A percentile compares a stretch with the other conserved stretches of the same genome.
Conservation (phyloP, 2,329 filamentous ascomycete species). For the Fusarium falciforme region DNA sequence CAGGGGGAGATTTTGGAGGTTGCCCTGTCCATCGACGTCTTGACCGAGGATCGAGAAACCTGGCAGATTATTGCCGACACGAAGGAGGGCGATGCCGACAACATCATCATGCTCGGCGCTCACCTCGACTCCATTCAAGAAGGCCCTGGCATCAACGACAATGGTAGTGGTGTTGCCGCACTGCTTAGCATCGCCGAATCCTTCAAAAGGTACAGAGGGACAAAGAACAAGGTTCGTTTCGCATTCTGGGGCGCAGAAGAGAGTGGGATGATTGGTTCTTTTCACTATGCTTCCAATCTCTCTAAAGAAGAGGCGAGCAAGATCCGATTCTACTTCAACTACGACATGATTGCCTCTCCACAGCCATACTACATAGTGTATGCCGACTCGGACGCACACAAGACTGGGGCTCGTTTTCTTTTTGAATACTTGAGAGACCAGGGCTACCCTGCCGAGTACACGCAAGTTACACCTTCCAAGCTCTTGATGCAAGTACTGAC, state of each 20-base stretch:
- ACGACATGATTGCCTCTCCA: conserved; percentile 72
- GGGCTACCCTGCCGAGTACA: conserved; percentile 45
- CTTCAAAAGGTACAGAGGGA: conserved; percentile 49
- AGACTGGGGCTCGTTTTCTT: conserved; percentile 47
- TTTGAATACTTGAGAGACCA: conserved; percentile 47
- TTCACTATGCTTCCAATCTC: conserved; percentile 51
- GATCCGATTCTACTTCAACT: conserved; percentile 75
- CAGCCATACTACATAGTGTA: conserved; percentile 54
- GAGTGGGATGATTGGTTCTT: conserved; percentile 54
- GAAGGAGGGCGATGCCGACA: conserved; percentile 53
- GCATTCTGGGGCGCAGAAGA: conserved; percentile 56
- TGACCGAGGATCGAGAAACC: conserved; percentile 50
- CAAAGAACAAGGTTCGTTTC: conserved; percentile 55
- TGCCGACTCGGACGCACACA: conserved; percentile 52
- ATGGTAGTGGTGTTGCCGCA: conserved; percentile 51
- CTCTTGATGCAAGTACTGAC: not conserved
- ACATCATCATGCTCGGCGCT: conserved; percentile 54
- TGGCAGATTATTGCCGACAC: conserved; percentile 57
- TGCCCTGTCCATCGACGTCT: conserved; percentile 49
- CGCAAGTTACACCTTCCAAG: not conserved
- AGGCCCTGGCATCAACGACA: conserved; percentile 55
- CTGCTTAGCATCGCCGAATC: conserved; percentile 50
- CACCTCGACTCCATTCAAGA: conserved; percentile 54
- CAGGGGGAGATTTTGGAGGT: conserved; percentile 48
- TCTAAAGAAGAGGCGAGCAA: conserved; percentile 56